Base-by-base conservation (phyloP, 2,329 filamentous ascomycete species). In the Monosporascus sp. region DNA sequence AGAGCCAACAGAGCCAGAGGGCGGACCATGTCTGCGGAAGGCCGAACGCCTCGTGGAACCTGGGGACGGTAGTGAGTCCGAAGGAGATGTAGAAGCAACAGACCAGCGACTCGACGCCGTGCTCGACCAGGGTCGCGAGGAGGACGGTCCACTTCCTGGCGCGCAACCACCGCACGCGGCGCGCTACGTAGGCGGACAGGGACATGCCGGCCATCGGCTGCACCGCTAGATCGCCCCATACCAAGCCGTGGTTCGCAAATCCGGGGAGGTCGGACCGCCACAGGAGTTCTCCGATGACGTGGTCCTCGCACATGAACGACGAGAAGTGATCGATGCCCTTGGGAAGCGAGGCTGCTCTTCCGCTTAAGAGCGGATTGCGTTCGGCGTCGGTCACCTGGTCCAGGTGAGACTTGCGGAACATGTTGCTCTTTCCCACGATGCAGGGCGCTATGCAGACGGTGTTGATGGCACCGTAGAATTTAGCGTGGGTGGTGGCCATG, bases 391-490 rank as follows among this genome's bases (percentile, higher is more conserved):
- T 85, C 8, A 94, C 81, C 59, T 81, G 80, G 70, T 97, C 83
- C 37, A 99, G 83, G 64, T 99, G 93, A 0, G 90, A 89, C 56
- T 88, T 89, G 54, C 94, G 88, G 72, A 97, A 99, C 92, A 99
- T 97, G 73, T 95, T 97, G 64, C 90, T 96, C 74, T 99, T 99
- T 49, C 94, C 94, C 22, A 97, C 87, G 53, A 96, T 88, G 70
- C 94, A 99, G 8, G 95, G 94, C 0, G 94, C 94, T 50, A 97
- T 74, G 3, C 88, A 81, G 17, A 97, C 90, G 0, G 90, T 89
- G 71, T 97, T 97, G 79, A 99, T 99, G 56, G 93, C 94, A 8
- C 87, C 88, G 74, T 99, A 99, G 77, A 99, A 97, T 68, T 99
- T 99, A 62, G 91, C 90, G 69, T 99, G 94, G 0, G 90, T 84